Base-by-base conservation (phyloP, 371 early-diverging fungal genomes). In the Rhizopus sp. region DNA sequence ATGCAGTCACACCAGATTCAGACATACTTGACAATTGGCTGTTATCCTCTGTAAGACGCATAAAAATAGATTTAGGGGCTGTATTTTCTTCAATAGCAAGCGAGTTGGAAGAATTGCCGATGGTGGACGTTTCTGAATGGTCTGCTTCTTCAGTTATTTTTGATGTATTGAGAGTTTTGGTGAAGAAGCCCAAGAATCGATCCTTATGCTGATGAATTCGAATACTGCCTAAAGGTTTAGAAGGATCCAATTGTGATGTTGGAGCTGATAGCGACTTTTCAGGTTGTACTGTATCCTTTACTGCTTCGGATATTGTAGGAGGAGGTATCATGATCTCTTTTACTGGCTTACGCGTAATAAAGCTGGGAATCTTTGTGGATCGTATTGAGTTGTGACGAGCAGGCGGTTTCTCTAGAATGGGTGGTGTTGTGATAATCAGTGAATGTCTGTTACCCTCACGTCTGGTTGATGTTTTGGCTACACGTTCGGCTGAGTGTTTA, bases 121-220 rank as follows among this genome's bases (percentile, higher is more conserved):
- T 37, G 0, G 63, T 57, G 0, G 63, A 62, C 6, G 48, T 15
- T 35, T 62, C 57, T 30, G 54, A 54, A n/a, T 32, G 10, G 15
- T 16, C 40, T 57, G 7, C 40, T 46, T 53, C 50, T 13, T 31
- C 30, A 5, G 48, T 48, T 31, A n/a, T 4, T 29, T 5, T 58
- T 53, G 23, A 32, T 34, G 17, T 16, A 35, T 1, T 38, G 40
- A 30, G 49, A 39, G 34, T 47, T 47, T 29, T 46, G 48, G 12
- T 57, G 9, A 66, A 53, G 10, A 66, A 50, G 30, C 58, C 63
- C 8, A 66, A 50, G 35, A 66, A 62, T 32, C 57, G 62, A 42
- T 66, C 66, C 9, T 63, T 50, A 31, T 57, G 62, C 12, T 56
- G 62, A 30, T 49, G 39, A 23, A 44, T 62, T 16, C 49, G 47